These are phyloP conservation scores for Phytophthora pini DNA, from an alignment of 352 stramenopile genomes.

Conservation along the genomic window DNA sequence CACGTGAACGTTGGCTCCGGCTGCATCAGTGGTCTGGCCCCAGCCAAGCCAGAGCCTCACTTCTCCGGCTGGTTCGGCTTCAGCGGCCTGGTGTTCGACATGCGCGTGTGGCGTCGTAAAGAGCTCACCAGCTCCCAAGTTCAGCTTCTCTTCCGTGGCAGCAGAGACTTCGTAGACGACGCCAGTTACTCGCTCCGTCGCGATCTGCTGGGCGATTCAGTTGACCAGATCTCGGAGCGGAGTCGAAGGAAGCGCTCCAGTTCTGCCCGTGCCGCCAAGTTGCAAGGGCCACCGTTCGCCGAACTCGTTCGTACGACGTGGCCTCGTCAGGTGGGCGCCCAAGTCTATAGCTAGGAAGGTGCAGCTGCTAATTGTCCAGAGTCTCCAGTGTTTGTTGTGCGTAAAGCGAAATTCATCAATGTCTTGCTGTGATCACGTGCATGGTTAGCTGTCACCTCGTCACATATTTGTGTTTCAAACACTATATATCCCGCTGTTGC, in stretches of 20 bases:
- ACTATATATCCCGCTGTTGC: no score
- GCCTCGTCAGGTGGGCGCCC: constrained; percentile 67
- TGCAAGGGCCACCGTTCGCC: constrained; percentile 43
- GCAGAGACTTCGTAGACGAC: constrained; percentile 54
- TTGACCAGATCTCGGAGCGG: constrained; percentile 9
- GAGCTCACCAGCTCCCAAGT: constrained; percentile 56
- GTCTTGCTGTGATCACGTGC: constrained; percentile 10
- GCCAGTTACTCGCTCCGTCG: constrained; percentile 60
- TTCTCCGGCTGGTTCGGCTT: constrained; percentile 80
- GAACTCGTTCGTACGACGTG: constrained; percentile 58
- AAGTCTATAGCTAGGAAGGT: constrained; percentile 54
- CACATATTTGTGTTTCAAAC: no score
- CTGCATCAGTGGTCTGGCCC: constrained; percentile 61
- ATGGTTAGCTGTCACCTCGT: no score
- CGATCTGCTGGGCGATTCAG: constrained; percentile 30
- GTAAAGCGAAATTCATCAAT: background rate
- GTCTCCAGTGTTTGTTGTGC: constrained; percentile 13
- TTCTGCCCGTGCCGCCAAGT: constrained; percentile 9
- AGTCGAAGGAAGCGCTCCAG: constrained; percentile 19
- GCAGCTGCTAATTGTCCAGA: background rate
- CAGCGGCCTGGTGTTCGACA: constrained; percentile 67
- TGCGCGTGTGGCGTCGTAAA: constrained; percentile 56
- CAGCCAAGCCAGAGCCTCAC: constrained; percentile 59
- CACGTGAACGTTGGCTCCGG: constrained; percentile 68
- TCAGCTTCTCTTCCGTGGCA: constrained; percentile 70